Conservation (phyloP, 2,329 filamentous ascomycete species). For the Aschersonia sp. region DNA sequence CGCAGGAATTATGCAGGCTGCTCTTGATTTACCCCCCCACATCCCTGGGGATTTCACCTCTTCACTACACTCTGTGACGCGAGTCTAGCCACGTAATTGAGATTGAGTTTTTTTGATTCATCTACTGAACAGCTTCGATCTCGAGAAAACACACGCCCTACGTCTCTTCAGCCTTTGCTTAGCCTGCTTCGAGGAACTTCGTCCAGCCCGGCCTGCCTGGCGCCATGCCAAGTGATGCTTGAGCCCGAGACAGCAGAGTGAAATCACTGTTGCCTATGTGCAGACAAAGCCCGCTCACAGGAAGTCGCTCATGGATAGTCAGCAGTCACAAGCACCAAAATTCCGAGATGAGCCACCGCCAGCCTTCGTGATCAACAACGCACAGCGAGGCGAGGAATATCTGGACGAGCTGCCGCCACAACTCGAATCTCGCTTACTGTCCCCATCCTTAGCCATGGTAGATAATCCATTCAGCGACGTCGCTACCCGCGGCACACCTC, state of each 20-base stretch:
- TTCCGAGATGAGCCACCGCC: conserved; percentile 2
- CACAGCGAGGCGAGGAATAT: conserved; percentile 1
- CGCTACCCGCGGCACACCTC: conserved; percentile 11
- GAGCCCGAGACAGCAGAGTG: not conserved
- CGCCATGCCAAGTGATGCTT: not conserved
- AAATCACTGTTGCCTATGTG: not conserved
- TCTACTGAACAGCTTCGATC: too few species aligned
- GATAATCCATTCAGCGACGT: conserved; percentile 1
- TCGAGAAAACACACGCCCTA: too few species aligned
- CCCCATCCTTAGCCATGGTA: conserved; percentile 5
- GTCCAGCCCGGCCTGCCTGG: not conserved
- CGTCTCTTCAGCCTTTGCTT: not conserved
- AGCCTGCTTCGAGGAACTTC: not conserved
- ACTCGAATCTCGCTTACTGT: conserved; percentile 3
- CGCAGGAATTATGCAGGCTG: too few species aligned
- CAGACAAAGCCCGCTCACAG: conserved; percentile 1
- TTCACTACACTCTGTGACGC: too few species aligned
- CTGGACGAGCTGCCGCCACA: not conserved
- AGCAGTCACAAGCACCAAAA: not conserved
- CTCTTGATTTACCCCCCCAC: too few species aligned
- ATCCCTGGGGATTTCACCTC: too few species aligned
- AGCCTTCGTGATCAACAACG: conserved; percentile 10
- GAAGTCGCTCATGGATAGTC: conserved; percentile 2
- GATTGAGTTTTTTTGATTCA: too few species aligned
- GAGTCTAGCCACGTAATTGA: too few species aligned